phyloP scores from a whole-genome alignment of 2,329 filamentous ascomycete species.

The Beauveria bassiana region DNA sequence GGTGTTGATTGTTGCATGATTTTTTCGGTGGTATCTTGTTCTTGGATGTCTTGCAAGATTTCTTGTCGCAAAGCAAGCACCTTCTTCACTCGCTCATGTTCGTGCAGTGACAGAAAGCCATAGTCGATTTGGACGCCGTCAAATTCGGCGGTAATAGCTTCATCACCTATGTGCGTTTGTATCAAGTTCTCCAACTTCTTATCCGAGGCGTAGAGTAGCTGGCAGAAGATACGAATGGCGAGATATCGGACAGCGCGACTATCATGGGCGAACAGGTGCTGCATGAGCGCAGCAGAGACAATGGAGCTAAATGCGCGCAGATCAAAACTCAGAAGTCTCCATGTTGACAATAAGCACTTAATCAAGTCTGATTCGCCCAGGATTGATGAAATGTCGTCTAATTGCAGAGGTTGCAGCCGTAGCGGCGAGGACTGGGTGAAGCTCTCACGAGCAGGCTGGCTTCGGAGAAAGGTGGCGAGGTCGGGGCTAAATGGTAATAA shows the following conservation, averaged over 20 bases:
- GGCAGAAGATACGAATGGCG: conserved; percentile 71
- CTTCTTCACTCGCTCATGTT: conserved; percentile 45
- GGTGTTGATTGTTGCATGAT: conserved; percentile 43
- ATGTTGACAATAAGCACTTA: conserved; percentile 42
- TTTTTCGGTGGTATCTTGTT: not conserved
- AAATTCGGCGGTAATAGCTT: conserved; percentile 59
- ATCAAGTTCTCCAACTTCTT: conserved; percentile 67
- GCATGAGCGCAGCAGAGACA: conserved; percentile 59
- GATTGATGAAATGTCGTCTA: conserved; percentile 14
- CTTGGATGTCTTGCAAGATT: conserved; percentile 20
- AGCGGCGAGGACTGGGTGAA: conserved; percentile 15
- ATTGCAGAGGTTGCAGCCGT: conserved; percentile 21
- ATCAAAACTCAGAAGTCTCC: conserved; percentile 74
- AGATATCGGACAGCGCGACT: conserved; percentile 65
- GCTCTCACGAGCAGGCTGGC: conserved; percentile 20
- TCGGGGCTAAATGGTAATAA: conserved; percentile 77
- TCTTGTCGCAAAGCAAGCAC: conserved; percentile 35
- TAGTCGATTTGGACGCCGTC: conserved; percentile 75
- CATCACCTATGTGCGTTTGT: conserved; percentile 52
- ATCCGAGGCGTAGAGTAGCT: conserved; percentile 74
- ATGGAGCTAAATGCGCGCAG: conserved; percentile 56
- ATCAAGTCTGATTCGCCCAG: conserved; percentile 19
- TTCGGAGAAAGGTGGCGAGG: conserved; percentile 64
- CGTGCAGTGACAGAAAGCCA: conserved; percentile 57
- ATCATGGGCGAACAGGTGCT: conserved; percentile 57